Evolutionary conservation across 78 protist species (phyloP), one percentile per base, ranked within the genome.

Genomic region (Dictyostelium purpureum): DNA sequence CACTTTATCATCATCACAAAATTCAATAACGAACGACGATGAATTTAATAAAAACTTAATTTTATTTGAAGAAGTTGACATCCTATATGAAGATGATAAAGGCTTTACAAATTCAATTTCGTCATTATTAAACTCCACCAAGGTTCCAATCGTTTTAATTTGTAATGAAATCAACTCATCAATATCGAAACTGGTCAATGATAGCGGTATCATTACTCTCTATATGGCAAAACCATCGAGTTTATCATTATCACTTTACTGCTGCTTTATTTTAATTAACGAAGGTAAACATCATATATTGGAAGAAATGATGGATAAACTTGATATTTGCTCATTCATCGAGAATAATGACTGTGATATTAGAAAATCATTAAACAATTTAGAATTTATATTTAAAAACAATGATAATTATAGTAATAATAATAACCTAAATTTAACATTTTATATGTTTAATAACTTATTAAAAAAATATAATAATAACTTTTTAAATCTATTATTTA

Each of bases 11-110:
- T 4, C 16, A 63, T 7, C 38, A 63, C 5, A 31, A 18, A 31
- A 9, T 33, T 12, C 10, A 56, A 9, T n/a, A n/a, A n/a, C n/a
- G n/a, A n/a, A 63, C 12, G 12, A 3, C 0, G 37, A 18, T 57
- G 28, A 26, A 28, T 38, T 19, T 35, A 81, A 67, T 37, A 56
- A 71, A 35, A 67, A 51, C 7, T 31, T 83, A 52, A 66, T 70
- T 11, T 19, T 83, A 52, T 71, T 83, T 43, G 90, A 83, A 40
- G 90, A 83, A n/a, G 35, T 83, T 21, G 90, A 83, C 57, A 83
- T 71, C 19, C 38, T 71, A 16, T 83, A 33, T 56, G 81, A 83
- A 70, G 90, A 83, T 7, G 90, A 83, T 42, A 67, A 57, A 57
- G 90, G 90, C 19, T 83, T 83, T 26, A 33, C 38, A 0, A 70